phyloP scores from a whole-genome alignment of 2,329 filamentous ascomycete species.

The Monilinia aucupariae region DNA sequence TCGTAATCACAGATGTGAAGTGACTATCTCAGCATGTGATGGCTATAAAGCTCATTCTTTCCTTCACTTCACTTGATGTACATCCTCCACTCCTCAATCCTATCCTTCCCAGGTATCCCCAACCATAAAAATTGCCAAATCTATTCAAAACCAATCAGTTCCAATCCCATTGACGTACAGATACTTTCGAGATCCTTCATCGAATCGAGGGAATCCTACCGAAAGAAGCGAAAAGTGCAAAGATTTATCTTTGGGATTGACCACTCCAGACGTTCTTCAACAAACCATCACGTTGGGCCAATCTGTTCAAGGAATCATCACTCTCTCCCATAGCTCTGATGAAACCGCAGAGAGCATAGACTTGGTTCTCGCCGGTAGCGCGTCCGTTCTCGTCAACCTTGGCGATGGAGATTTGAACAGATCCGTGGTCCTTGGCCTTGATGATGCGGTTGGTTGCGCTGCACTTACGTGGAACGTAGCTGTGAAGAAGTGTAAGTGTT shows the following conservation, averaged over 20 bases:
- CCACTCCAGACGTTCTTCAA: constrained; percentile 94
- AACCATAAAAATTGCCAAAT: constrained; percentile 15
- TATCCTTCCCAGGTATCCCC: constrained; percentile 14
- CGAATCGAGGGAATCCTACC: constrained; percentile 24
- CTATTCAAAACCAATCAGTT: constrained; percentile 12
- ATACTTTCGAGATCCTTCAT: not conserved
- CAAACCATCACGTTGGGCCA: constrained; percentile 92
- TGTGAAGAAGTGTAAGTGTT: constrained; percentile 37
- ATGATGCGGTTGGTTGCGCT: constrained; percentile 99
- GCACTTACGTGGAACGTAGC: constrained; percentile 99
- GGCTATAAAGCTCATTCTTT: constrained; percentile 27
- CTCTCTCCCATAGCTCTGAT: constrained; percentile 96
- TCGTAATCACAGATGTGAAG: constrained; percentile 30
- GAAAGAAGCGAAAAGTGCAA: constrained; percentile 28
- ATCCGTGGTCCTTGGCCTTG: constrained; percentile 99
- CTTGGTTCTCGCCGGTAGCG: constrained; percentile 89
- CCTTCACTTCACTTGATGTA: constrained; percentile 21
- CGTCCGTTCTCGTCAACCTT: constrained; percentile 99
- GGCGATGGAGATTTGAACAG: constrained; percentile 92
- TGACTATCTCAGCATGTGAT: constrained; percentile 34
- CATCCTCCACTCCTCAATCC: not conserved
- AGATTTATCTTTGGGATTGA: constrained; percentile 36
- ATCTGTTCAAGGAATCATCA: constrained; percentile 92
- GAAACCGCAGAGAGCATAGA: constrained; percentile 96
- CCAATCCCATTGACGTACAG: not conserved